Base-by-base conservation (phyloP, 192 early-diverging fungal genomes). In the Backusella parvicylindrica region DNA sequence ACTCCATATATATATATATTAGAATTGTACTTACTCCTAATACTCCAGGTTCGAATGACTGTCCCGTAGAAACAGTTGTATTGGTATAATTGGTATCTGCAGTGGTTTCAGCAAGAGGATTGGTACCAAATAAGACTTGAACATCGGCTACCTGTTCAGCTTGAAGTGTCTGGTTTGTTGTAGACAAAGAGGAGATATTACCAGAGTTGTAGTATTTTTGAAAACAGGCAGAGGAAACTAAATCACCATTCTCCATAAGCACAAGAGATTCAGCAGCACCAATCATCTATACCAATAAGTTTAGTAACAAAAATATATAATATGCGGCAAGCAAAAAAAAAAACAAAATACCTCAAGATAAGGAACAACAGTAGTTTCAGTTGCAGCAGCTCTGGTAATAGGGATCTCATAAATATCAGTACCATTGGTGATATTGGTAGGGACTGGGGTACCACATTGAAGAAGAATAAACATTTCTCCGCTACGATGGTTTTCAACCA, bases 391-490 rank as follows among this genome's bases (percentile, higher is more conserved):
- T 47, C 69, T 86, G 12, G 50, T 60, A 30, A 87, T 77, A 26
- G 89, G 84, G 2, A 90, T 70, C 1, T 67, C 15, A 35, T 88
- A 85, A n/a, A 86, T 36, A 38, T 85, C 84, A n/a, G 83, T 84
- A 56, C 79, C 83, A 49, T 60, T 66, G 49, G 85, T 74, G 11
- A 85, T 40, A 41, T 77, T 73, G 16, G 83, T 76, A 35, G 89
- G 87, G 3, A 67, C 64, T 9, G 89, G 86, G 21, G 91, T 91
- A 70, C 91, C 91, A 78, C 91, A 94, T 78, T 92, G 92, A 68
- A 89, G 87, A 36, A 93, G 84, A 32, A 88, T 84, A 75, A 89
- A 94, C 26, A 76, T 85, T 26, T 85, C 84, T 49, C 86, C 87
- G 30, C 83, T 77, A 26, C 79, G 66, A 26, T 38, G 84, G 82